These are phyloP conservation scores for Solanum bulbocastanum DNA, from an alignment of 257 asterid species.

Conservation along the genomic window DNA sequence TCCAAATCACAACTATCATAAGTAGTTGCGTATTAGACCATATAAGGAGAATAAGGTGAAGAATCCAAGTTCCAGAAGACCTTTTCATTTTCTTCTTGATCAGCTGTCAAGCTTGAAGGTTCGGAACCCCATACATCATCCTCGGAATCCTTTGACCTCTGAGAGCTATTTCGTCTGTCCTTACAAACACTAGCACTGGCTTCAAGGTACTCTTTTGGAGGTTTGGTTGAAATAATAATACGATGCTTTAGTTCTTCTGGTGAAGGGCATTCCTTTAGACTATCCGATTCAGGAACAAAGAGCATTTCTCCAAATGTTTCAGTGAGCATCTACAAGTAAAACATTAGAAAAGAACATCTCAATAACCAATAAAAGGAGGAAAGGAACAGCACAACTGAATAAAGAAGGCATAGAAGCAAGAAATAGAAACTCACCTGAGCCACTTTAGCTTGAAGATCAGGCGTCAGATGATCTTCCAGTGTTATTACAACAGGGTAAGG, in stretches of 20 bases:
- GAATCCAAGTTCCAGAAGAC: conserved; percentile 11
- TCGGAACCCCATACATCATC: conserved; percentile 85
- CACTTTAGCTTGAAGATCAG: conserved; percentile 75
- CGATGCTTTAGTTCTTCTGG: conserved; percentile 68
- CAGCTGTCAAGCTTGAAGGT: conserved; percentile 49
- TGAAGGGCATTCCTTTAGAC: conserved; percentile 61
- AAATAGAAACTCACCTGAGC: conserved; percentile 44
- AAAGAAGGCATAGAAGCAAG: background rate
- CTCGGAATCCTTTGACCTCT: conserved; percentile 39
- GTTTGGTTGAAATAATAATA: conserved; percentile 75
- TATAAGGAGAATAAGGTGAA: background rate
- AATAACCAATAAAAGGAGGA: background rate
- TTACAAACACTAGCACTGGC: conserved; percentile 26
- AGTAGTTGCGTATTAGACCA: background rate
- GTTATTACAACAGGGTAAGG: conserved; percentile 75
- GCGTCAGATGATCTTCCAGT: conserved; percentile 76
- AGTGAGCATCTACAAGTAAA: conserved; percentile 42
- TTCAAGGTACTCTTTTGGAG: conserved; percentile 85
- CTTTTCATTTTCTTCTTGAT: conserved; percentile 38
- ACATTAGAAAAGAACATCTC: background rate
- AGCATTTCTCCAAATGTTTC: conserved; percentile 64
- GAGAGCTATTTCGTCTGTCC: conserved; percentile 22
- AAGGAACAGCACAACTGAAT: background rate
- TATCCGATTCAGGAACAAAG: conserved; percentile 52
- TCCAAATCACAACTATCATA: background rate